Percentiles rank a stretch among this genome's conserved stretches.
These are phyloP conservation scores for Mortierella sp. DNA, from an alignment of 371 early-diverging fungal genomes.

Conservation along the genomic window DNA sequence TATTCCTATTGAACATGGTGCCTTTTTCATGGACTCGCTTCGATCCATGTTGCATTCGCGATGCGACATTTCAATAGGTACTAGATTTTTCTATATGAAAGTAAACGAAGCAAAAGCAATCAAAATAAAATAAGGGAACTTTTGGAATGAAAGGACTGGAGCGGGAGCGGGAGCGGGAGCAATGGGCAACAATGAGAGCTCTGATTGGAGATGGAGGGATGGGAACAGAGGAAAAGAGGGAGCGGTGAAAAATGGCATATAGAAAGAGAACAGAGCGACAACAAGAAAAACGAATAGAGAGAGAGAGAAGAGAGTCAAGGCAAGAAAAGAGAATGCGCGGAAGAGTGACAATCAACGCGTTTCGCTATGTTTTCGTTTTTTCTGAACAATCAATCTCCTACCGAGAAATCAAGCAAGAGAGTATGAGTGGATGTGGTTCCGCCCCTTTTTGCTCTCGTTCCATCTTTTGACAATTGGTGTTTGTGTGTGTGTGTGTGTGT, in stretches of 20 bases:
- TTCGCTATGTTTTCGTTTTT: not conserved
- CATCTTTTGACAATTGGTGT: not conserved
- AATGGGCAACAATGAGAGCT: not conserved
- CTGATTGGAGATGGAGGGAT: not conserved
- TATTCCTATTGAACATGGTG: too few relatives aligned
- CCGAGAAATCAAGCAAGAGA: not conserved
- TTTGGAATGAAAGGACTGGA: too few relatives aligned
- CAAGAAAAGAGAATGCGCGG: not conserved
- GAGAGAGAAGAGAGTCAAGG: not conserved
- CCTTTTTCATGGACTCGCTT: too few relatives aligned
- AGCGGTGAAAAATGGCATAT: not conserved
- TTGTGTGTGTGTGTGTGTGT: not conserved
- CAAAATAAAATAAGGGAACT: not conserved
- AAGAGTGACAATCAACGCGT: conserved; percentile 11
- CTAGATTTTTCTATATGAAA: too few relatives aligned
- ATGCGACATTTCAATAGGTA: too few relatives aligned
- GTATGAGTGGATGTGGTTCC: not conserved
- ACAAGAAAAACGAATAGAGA: not conserved
- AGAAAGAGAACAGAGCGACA: not conserved
- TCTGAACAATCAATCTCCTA: too few relatives aligned
- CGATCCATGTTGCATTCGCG: too few relatives aligned
- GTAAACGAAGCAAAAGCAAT: not conserved
- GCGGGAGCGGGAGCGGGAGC: not conserved
- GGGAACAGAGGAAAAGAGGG: not conserved
- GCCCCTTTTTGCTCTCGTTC: not conserved